Conservation (phyloP, 2,329 filamentous ascomycete genomes). For the Venturia asperata region DNA sequence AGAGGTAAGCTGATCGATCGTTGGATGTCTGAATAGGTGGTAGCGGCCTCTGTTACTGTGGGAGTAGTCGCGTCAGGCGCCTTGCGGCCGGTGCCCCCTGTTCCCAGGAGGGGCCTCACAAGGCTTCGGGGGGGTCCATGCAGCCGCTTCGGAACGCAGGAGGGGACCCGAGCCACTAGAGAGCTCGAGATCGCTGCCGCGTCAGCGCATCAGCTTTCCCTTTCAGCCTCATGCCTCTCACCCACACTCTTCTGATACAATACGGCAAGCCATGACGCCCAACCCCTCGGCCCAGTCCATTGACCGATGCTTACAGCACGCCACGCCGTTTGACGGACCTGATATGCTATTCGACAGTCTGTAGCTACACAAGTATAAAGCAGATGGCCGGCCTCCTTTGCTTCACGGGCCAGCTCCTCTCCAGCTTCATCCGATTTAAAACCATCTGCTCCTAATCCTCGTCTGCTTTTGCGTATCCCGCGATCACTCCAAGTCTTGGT, state of each 20-base stretch:
- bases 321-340: slow-evolving; percentile 5
- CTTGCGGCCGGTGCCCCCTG: not conserved
- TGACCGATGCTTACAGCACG: slow-evolving; percentile 8
- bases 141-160: not conserved
- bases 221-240: slow-evolving; percentile 2
- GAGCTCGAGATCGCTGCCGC: not conserved
- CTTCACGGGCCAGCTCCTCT: not conserved
- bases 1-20: not conserved
- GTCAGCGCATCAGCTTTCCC: slow-evolving; percentile 3
- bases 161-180: slow-evolving; percentile 12
- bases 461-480: not conserved
- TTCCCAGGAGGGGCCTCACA: not conserved
- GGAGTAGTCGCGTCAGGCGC: not conserved
- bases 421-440: not conserved
- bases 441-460: not conserved
- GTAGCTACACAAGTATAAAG: slow-evolving; percentile 6
- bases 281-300: not conserved
- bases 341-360: too few relatives aligned
- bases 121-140: not conserved
- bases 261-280: slow-evolving; percentile 2
- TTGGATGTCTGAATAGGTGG: not conserved
- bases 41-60: not conserved
- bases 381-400: not conserved
- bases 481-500: too few relatives aligned
- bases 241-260: slow-evolving; percentile 14